Base-by-base conservation (phyloP, 371 early-diverging fungal genomes). In the Cokeromyces recurvatus region DNA sequence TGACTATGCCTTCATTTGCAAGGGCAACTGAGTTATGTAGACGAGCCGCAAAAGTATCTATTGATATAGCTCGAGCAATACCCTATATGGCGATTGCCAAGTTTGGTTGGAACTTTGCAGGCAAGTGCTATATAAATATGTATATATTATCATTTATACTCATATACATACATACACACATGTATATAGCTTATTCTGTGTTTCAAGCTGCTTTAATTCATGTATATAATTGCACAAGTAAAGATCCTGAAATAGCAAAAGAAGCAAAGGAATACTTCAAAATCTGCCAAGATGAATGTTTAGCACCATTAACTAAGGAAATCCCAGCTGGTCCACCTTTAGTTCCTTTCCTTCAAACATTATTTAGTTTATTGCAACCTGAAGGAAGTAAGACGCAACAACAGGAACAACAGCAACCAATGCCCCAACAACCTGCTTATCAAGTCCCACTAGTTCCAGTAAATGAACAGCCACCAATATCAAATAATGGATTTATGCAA, bases 31-130 rank as follows among this genome's bases (percentile, higher is more conserved):
- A 53, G 1, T 57, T 72, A 6, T 79, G 80, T 34, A 71, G 68
- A 2, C 50, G 61, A 10, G 75, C 79, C 2, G 84, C 84, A 15
- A 79, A 76, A 41, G 42, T 55, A 5, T 51, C 68, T 0, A 65
- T 79, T 32, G 74, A 78, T 45, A 61, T 81, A 42, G 79, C 79
- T 11, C 52, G 68, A 4, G 34, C 48, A 10, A 51, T 66, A 16
- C 62, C 66, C 1, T 36, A 39, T 14, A 46, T 52, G 16, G 52
- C 58, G 12, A 60, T 64, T 32, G 42, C 56, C 10, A 59, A 56
- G n/a, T 74, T 67, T 46, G 70, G 74, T 11, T 67, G 68, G 68
- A 72, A 70, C 24, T 70, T 65, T 38, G 53, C 68, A 10, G 64
- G 71, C 65, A 60, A 36, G 22, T 10, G 4, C 25, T 32, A 25